Base-by-base conservation (phyloP, 306 rosid species). In the Prunus mira region DNA sequence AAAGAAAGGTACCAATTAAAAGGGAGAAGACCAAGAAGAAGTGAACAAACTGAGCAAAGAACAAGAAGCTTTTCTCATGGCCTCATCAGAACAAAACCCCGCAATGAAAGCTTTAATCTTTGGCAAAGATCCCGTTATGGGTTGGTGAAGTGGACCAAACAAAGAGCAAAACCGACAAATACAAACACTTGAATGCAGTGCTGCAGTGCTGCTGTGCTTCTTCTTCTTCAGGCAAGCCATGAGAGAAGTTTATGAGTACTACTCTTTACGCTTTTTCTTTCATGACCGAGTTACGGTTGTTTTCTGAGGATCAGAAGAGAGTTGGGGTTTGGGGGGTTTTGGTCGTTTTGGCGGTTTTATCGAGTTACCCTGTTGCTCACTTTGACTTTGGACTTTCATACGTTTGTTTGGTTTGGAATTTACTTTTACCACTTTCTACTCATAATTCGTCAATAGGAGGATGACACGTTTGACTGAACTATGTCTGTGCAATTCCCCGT, bases 171-270 rank as follows among this genome's bases (percentile, higher is more conserved):
- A 78, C 28, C 15, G 71, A 43, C 55, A 86, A 75, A 22, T 46
- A 62, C 69, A 71, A 75, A 46, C 47, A 25, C 61, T 76, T 65
- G 65, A 64, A 81, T 54, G 52, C 50, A 24, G 38, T 84, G 77
- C 43, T 34, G 41, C 34, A 28, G 30, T 30, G 38, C 34, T 4
- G 34, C 43, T 38, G 43, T 6, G 9, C 50, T 83, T 79, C 87
- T 80, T 83, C 87, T 25, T 81, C 88, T 73, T 65, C 67, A 52
- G 86, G 82, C 91, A 77, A 89, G 86, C 93, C 95, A 93, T 89
- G 82, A 85, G 87, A 84, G 43, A 6, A 6, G 2, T 38, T 38
- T 38, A 1, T 38, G 43, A 38, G 71, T 71, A 66, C 38, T 41
- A 45, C 28, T 45, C 55, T 54, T 73, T 65, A 76, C 80, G 9